Evolutionary conservation across 2,329 filamentous ascomycete species (phyloP).

Genomic region (Graphilbum ipis-grandicollis): DNA sequence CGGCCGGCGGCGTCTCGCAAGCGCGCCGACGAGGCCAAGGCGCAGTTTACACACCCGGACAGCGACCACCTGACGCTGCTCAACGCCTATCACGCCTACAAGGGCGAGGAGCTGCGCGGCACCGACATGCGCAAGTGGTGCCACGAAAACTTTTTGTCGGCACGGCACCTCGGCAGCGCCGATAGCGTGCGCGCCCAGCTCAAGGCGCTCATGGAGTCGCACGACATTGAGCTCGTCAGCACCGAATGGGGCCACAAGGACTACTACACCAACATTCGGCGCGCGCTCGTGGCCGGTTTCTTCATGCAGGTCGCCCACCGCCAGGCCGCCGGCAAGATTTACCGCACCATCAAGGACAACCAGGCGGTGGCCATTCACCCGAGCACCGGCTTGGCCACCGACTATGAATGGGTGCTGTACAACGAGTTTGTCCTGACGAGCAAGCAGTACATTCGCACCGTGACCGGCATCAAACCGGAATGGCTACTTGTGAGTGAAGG

Average conservation of each 20-base stretch:
- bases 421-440: slow-evolving; percentile 97
- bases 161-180: slow-evolving; percentile 74
- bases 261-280: slow-evolving; percentile 94
- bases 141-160: slow-evolving; percentile 87
- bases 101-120: slow-evolving; percentile 46
- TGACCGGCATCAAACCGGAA: slow-evolving; percentile 80
- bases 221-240: slow-evolving; percentile 69
- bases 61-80: slow-evolving; percentile 92
- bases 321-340: slow-evolving; percentile 74
- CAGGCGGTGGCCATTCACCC: slow-evolving; percentile 88
- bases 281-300: slow-evolving; percentile 83
- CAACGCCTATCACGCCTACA: slow-evolving; percentile 97
- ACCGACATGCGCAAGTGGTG: slow-evolving; percentile 78
- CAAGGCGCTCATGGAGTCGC: slow-evolving; percentile 90
- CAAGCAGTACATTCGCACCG: slow-evolving; percentile 94
- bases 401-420: slow-evolving; percentile 94
- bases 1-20: slow-evolving; percentile 74
- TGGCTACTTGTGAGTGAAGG: slow-evolving; percentile 85
- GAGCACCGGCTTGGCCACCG: slow-evolving; percentile 71
- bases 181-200: slow-evolving; percentile 89
- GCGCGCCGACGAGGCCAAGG: slow-evolving; percentile 94
- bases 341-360: slow-evolving; percentile 92
- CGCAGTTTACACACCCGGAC: slow-evolving; percentile 77
- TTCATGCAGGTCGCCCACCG: slow-evolving; percentile 99
- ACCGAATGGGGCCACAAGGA: slow-evolving; percentile 89